Conservation (phyloP, 1,139 yeast species). For the Pichia sp. region DNA sequence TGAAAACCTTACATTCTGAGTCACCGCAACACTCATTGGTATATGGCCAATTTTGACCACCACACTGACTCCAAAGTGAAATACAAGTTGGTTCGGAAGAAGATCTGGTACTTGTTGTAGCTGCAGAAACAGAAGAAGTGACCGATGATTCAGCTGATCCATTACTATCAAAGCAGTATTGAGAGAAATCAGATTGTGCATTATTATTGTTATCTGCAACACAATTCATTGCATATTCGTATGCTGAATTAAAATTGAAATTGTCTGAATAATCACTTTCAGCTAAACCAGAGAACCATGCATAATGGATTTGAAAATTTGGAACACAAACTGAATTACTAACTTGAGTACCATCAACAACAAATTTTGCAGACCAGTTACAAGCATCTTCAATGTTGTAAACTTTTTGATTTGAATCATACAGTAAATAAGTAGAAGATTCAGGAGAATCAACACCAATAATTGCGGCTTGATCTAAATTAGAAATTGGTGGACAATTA, state of each 20-base stretch:
- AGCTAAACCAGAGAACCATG: constrained; percentile 26
- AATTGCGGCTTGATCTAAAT: constrained; percentile 16
- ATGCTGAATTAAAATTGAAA: constrained; percentile 22
- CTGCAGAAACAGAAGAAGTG: not conserved
- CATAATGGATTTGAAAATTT: constrained; percentile 28
- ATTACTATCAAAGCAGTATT: constrained; percentile 24
- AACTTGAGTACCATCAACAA: constrained; percentile 21
- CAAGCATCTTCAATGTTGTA: constrained; percentile 21
- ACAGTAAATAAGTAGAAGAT: constrained; percentile 5
- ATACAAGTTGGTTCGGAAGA: not conserved
- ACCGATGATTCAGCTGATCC: constrained; percentile 1
- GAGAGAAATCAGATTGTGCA: constrained; percentile 28
- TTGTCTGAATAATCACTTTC: constrained; percentile 6
- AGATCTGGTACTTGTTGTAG: not conserved
- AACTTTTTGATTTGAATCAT: constrained; percentile 21
- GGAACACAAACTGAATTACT: constrained; percentile 24
- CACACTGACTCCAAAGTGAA: constrained; percentile 11
- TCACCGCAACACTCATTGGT: constrained; percentile 8
- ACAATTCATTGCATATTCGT: constrained; percentile 28
- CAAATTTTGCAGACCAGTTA: constrained; percentile 19
- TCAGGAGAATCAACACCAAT: constrained; percentile 16
- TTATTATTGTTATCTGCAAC: constrained; percentile 25
- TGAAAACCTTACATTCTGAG: constrained; percentile 8
- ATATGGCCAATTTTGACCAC: constrained; percentile 11
- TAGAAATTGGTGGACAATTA: constrained; percentile 10